Conservation (phyloP, 768 basidiomycete species). For the Boletus pseudo-olivaceus region DNA sequence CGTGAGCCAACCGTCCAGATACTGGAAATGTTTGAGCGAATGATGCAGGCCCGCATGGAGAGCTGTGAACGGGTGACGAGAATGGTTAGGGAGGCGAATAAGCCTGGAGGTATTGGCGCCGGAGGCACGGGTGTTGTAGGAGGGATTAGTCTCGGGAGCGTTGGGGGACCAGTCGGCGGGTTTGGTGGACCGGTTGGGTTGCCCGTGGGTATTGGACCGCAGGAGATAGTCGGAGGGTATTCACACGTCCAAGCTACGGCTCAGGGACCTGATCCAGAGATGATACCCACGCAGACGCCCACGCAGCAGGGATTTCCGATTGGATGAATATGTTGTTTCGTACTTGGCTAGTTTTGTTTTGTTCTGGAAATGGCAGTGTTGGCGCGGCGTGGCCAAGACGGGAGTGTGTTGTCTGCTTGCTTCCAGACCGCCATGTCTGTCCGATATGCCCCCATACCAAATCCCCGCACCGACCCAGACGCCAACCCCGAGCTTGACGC, state of each 20-base stretch:
- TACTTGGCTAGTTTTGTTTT: background rate
- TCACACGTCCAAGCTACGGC: conserved; percentile 6
- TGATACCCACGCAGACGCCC: conserved; percentile 13
- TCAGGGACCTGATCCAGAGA: conserved; percentile 8
- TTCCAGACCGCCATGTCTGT: conserved; percentile 38
- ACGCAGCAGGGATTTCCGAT: conserved; percentile 25
- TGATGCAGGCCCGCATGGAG: conserved; percentile 74
- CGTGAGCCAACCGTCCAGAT: conserved; percentile 48
- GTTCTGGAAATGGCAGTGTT: conserved; percentile 11
- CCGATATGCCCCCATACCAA: conserved; percentile 69
- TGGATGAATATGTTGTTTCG: conserved; percentile 7
- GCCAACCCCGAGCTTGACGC: conserved; percentile 73
- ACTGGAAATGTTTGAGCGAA: conserved; percentile 64
- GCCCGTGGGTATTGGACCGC: conserved; percentile 19
- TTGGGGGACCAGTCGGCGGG: conserved; percentile 29
- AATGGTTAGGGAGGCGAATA: conserved; percentile 42
- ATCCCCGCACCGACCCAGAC: conserved; percentile 47
- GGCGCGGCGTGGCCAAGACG: background rate
- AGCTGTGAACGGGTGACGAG: conserved; percentile 66
- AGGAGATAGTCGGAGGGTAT: conserved; percentile 19
- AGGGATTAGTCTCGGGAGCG: conserved; percentile 16
- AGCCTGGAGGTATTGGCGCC: conserved; percentile 14
- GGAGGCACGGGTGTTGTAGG: conserved; percentile 7
- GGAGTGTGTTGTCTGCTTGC: background rate
- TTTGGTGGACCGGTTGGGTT: conserved; percentile 29